A percentile compares a stretch with the other conserved stretches of the same genome.
phyloP scores from a whole-genome alignment of 768 basidiomycete species.

The Hydnomerulius pinastri region DNA sequence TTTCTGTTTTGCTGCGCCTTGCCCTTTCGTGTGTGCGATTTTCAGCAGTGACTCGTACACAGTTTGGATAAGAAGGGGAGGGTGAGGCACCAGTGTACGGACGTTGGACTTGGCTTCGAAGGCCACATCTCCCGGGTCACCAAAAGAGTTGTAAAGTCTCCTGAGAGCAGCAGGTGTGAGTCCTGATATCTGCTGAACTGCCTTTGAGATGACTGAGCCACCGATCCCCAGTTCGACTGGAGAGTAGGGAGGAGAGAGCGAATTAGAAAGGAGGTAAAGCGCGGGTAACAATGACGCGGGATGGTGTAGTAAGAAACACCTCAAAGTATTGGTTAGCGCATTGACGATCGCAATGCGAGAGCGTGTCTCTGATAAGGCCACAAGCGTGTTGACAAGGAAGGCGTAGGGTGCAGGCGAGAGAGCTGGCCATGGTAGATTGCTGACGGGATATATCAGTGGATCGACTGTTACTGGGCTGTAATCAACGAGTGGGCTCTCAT shows the following conservation, averaged over 20 bases:
- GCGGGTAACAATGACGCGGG: constrained; percentile 72
- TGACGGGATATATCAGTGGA: constrained; percentile 46
- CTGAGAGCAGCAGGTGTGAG: constrained; percentile 57
- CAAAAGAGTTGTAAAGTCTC: constrained; percentile 68
- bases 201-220: constrained; percentile 63
- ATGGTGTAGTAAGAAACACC: constrained; percentile 64
- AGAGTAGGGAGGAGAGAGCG: constrained; percentile 73
- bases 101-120: constrained; percentile 78
- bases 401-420: constrained; percentile 59
- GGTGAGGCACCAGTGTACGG: constrained; percentile 71
- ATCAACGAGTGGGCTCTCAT: constrained; percentile 21
- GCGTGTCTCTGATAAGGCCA: constrained; percentile 61
- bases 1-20: constrained; percentile 75
- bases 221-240: constrained; percentile 73
- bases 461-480: constrained; percentile 44
- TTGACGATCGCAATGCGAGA: constrained; percentile 73
- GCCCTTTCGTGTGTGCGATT: constrained; percentile 69
- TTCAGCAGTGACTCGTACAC: constrained; percentile 71
- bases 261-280: constrained; percentile 81
- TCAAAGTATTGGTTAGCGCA: constrained; percentile 72
- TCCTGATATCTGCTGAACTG: constrained; percentile 75
- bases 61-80: constrained; percentile 60
- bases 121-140: constrained; percentile 89
- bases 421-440: constrained; percentile 43
- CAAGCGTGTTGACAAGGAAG: constrained; percentile 67